Conservation (phyloP, 805 yeast genomes). For the Saccharomyces kudriavzevii region DNA sequence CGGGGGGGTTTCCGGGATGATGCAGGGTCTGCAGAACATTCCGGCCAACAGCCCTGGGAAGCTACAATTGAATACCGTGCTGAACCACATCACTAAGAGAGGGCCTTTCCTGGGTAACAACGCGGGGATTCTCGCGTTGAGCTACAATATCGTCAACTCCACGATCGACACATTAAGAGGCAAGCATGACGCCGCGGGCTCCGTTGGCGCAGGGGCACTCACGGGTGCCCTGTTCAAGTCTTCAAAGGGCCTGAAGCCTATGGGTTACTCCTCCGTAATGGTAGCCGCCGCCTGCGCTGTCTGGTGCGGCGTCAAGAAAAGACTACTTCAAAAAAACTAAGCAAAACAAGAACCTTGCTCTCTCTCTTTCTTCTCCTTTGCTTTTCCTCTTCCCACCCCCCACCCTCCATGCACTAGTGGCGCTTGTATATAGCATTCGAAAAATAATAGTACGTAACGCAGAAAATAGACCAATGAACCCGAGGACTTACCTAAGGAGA, state of each 20-base stretch:
- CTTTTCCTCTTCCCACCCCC: no score
- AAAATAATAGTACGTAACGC: not conserved
- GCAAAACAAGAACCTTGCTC: not conserved
- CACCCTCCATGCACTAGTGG: not conserved
- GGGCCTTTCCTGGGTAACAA: slow-evolving; percentile 95
- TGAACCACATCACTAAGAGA: slow-evolving; percentile 87
- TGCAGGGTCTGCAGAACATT: slow-evolving; percentile 74
- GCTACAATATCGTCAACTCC: slow-evolving; percentile 79
- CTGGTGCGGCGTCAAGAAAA: slow-evolving; percentile 77
- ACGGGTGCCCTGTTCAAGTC: slow-evolving; percentile 89
- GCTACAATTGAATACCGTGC: slow-evolving; percentile 77
- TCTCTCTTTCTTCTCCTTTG: not conserved
- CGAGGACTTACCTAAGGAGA: not conserved
- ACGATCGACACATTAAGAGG: slow-evolving; percentile 76
- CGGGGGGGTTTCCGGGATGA: slow-evolving; percentile 85
- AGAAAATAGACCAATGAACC: not conserved
- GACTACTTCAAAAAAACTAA: slow-evolving; percentile 13
- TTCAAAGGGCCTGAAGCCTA: slow-evolving; percentile 75
- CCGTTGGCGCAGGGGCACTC: slow-evolving; percentile 81
- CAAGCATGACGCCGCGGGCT: slow-evolving; percentile 77
- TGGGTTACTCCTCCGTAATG: slow-evolving; percentile 77
- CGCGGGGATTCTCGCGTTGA: slow-evolving; percentile 87
- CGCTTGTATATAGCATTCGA: slow-evolving; percentile 2
- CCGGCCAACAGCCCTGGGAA: slow-evolving; percentile 72
- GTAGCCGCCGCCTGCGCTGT: slow-evolving; percentile 86